Evolutionary conservation across 768 basidiomycete species (phyloP).

Genomic region (Rhodotorula sphaerocarpa): DNA sequence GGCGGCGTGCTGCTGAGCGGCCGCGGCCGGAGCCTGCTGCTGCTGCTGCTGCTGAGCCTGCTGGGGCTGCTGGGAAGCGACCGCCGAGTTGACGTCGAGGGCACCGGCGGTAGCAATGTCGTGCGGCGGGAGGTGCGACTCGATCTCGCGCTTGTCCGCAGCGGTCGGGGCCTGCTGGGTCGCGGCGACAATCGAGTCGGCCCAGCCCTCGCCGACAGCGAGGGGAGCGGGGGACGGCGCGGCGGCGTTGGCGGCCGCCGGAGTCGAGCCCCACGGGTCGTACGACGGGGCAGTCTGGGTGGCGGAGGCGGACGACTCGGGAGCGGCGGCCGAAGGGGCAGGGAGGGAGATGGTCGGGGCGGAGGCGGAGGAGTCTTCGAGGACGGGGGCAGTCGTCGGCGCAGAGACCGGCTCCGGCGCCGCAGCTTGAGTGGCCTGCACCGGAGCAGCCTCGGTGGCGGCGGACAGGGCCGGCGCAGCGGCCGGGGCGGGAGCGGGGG

Average conservation of each 20-base stretch:
- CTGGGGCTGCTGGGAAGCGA: constrained; percentile 7
- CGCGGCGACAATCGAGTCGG: constrained; percentile 34
- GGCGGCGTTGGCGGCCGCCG: constrained; percentile 20
- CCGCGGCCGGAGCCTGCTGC: background rate
- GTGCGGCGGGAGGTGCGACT: constrained; percentile 34
- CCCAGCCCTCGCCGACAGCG: constrained; percentile 38
- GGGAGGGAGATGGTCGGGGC: constrained; percentile 27
- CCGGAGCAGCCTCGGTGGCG: constrained; percentile 3
- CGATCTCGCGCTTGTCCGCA: constrained; percentile 29
- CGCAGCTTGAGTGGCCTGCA: constrained; percentile 1
- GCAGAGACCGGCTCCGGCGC: constrained; percentile 18
- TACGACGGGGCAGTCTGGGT: constrained; percentile 10
- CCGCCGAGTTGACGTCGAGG: constrained; percentile 26
- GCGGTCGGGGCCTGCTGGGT: constrained; percentile 3
- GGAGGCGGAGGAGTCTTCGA: constrained; percentile 2
- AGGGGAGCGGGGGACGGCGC: constrained; percentile 32
- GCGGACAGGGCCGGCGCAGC: constrained; percentile 3
- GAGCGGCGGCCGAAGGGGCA: background rate
- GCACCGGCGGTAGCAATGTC: constrained; percentile 36
- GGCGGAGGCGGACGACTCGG: constrained; percentile 22
- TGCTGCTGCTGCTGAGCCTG: constrained; percentile 8
- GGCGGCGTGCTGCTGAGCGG: constrained; percentile 24
- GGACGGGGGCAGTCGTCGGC: background rate
- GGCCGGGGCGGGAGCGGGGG: constrained; percentile 17
- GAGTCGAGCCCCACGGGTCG: constrained; percentile 37